Evolutionary conservation across 768 basidiomycete species (phyloP), one percentile per base, ranked within the genome.

Genomic region (Hericium erinaceus): DNA sequence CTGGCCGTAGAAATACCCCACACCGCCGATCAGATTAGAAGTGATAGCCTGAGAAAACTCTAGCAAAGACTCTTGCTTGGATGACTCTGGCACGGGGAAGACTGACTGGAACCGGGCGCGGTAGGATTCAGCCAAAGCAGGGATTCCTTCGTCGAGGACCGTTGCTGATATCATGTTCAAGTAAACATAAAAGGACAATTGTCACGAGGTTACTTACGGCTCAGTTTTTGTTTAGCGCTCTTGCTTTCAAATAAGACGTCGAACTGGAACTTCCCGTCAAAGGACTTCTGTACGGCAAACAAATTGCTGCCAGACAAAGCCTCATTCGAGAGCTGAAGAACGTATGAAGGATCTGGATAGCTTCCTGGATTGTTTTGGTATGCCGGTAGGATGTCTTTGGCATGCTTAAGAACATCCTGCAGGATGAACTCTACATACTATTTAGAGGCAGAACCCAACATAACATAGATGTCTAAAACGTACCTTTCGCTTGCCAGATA

Each of bases 1-100:
- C 4, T 79, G 83, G 13, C 95, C 95, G 65, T 95, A 88, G 72
- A 95, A 98, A 72, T 97, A 98, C 11, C 95, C 95, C 39, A 98
- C 83, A 18, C 95, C 95, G 55, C 92, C 95, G 11, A 98, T 72
- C 48, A 98, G 79, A 67, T 93, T 98, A 1, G 95, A 87, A 0
- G 94, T 95, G 57, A 95, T 82, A 4, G 84, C 85, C 66, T 89
- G 87, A 1, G 93, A 95, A 68, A 98, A 98, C 0, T 74, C 74
- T 55, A 82, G 74, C 18, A 93, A 72, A 1, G 74, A 71, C 26
- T 75, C 70, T 33, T 78, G 69, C 61, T 72, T 77, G 13, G 81
- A 75, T 1, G 82, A 78, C 1, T 77, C 64, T 5, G 85, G 81
- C 40, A 84, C 75, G 10, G 92, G 90, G 66, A 98, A 89, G 4